These are phyloP conservation scores for Suillus subaureus DNA, from an alignment of 768 basidiomycete species.

Conservation along the genomic window DNA sequence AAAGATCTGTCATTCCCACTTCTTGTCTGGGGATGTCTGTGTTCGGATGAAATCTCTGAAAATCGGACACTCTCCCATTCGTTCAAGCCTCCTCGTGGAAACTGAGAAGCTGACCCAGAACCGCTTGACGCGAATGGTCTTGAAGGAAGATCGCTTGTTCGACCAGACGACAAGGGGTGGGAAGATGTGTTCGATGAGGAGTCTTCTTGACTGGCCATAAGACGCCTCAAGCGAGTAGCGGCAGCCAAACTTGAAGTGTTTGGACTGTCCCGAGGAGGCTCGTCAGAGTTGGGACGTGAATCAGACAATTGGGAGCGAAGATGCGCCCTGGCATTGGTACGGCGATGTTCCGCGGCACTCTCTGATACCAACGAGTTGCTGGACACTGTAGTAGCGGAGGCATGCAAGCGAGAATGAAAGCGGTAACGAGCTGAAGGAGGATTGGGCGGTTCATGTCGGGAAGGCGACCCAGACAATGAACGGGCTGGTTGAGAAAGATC, in stretches of 20 bases:
- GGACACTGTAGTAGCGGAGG: slow-evolving; percentile 30
- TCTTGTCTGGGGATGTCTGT: slow-evolving; percentile 1
- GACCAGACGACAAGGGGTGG: background rate
- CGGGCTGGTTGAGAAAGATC: slow-evolving; percentile 1
- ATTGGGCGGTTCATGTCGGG: background rate
- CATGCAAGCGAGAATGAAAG: slow-evolving; percentile 20
- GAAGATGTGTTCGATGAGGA: background rate
- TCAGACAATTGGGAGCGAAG: slow-evolving; percentile 23
- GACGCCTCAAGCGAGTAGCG: slow-evolving; percentile 5
- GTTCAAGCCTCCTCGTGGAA: slow-evolving; percentile 3
- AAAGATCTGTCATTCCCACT: background rate
- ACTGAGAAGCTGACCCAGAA: background rate
- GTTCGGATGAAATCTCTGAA: background rate
- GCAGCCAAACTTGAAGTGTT: background rate
- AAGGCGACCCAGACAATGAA: slow-evolving; percentile 4
- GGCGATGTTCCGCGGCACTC: slow-evolving; percentile 44
- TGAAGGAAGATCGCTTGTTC: background rate
- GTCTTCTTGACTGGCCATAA: background rate
- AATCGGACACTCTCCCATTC: slow-evolving; percentile 4
- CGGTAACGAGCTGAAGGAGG: slow-evolving; percentile 3
- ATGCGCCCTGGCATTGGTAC: slow-evolving; percentile 39
- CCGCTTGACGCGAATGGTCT: background rate
- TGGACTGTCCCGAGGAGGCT: slow-evolving; percentile 9
- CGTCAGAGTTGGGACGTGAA: slow-evolving; percentile 28
- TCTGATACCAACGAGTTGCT: slow-evolving; percentile 46